Conservation (phyloP, 2,329 filamentous ascomycete species). For the Macrophomina tecta region DNA sequence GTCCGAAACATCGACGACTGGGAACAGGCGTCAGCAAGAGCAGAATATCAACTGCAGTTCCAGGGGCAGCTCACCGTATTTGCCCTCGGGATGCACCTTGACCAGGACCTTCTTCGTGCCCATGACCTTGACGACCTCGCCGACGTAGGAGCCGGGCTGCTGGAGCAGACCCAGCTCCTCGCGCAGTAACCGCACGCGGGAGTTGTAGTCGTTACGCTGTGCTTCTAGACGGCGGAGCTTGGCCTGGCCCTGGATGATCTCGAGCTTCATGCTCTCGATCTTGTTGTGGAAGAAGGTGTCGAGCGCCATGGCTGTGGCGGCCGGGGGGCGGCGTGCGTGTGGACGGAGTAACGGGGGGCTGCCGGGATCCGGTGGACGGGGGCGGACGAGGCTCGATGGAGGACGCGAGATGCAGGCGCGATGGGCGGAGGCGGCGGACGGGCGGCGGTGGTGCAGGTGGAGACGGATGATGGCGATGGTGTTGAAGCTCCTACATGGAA, state of each 20-base stretch:
- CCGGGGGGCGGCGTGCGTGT: constrained; percentile 8
- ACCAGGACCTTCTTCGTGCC: constrained; percentile 98
- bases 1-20: constrained; percentile 95
- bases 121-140: constrained; percentile 99
- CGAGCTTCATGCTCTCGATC: constrained; percentile 99
- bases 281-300: constrained; percentile 99
- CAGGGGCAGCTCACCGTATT: constrained; percentile 78
- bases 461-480: constrained; percentile 21
- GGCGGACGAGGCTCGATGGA: not conserved
- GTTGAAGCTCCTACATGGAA: constrained; percentile 25
- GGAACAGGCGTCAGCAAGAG: constrained; percentile 18
- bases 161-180: constrained; percentile 96
- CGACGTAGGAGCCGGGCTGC: constrained; percentile 97
- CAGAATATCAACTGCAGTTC: not conserved
- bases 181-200: constrained; percentile 87
- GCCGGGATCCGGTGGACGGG: not conserved
- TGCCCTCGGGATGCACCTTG: constrained; percentile 98
- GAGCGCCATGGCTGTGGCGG: constrained; percentile 81
- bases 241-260: constrained; percentile 98
- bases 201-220: constrained; percentile 99
- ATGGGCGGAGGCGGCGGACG: not conserved
- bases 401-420: not conserved
- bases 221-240: constrained; percentile 93
- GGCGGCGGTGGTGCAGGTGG: not conserved
- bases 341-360: not conserved